Evolutionary conservation across 2,329 filamentous ascomycete species (phyloP).

Genomic region (Colletotrichum musae): DNA sequence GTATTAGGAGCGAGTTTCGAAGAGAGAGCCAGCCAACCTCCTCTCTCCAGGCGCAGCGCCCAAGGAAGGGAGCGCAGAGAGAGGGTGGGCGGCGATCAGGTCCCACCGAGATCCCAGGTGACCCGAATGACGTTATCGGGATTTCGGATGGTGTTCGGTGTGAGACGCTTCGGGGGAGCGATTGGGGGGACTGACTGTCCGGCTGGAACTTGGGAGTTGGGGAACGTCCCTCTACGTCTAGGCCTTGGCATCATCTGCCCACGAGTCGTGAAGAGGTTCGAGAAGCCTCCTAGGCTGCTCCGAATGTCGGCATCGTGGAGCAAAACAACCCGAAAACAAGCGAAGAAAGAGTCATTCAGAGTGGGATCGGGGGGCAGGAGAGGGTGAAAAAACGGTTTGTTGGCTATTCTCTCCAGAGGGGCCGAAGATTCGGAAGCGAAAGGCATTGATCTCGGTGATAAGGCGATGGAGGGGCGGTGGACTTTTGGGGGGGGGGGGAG

Average conservation of each 20-base stretch:
- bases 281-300: conserved; percentile 32
- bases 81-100: conserved; percentile 39
- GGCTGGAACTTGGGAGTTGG: neutral
- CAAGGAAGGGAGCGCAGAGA: neutral
- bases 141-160: conserved; percentile 39
- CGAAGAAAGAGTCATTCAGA: conserved; percentile 26
- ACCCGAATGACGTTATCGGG: conserved; percentile 41
- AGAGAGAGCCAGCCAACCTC: conserved; percentile 2
- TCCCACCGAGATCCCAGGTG: conserved; percentile 40
- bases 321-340: conserved; percentile 14
- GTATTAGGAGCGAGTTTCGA: conserved; percentile 15
- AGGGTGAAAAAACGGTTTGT: neutral
- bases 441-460: conserved; percentile 40
- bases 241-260: neutral
- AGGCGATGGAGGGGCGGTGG: conserved; percentile 15
- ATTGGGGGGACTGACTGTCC: neutral
- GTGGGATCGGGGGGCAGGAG: conserved; percentile 1
- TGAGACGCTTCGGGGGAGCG: conserved; percentile 18
- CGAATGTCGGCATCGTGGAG: conserved; percentile 31
- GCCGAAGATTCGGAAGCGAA: conserved; percentile 26
- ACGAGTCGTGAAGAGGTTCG: conserved; percentile 31
- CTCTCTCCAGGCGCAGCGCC: too few species aligned
- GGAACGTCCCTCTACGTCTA: neutral
- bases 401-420: neutral
- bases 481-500: too few species aligned